phyloP scores from a whole-genome alignment of 1,139 yeast species.

The Pichia sp. region DNA sequence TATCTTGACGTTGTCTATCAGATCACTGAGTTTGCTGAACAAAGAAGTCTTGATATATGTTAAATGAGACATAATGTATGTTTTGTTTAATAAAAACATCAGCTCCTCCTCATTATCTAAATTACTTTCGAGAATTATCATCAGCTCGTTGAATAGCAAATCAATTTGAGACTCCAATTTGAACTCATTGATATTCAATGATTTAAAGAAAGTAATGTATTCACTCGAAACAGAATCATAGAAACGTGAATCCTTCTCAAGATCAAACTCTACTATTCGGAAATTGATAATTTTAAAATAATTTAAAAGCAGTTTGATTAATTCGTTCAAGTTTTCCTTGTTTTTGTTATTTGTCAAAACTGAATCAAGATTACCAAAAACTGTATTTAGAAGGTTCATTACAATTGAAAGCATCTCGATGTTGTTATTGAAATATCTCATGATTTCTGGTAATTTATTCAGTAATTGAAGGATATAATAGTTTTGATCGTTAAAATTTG shows the following conservation, averaged over 20 bases:
- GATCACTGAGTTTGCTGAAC: not conserved
- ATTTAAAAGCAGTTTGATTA: slow-evolving; percentile 3
- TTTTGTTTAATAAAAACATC: slow-evolving; percentile 7
- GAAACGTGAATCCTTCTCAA: slow-evolving; percentile 1
- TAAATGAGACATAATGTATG: slow-evolving; percentile 4
- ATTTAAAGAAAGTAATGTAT: slow-evolving; percentile 9
- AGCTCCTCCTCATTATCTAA: not conserved
- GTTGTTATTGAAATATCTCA: slow-evolving; percentile 10
- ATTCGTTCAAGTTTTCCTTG: not conserved
- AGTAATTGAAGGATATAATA: slow-evolving; percentile 9
- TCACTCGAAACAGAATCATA: not conserved
- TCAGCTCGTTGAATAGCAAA: slow-evolving; percentile 14
- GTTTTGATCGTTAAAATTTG: slow-evolving; percentile 1
- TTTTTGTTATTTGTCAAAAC: not conserved
- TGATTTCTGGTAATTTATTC: slow-evolving; percentile 4
- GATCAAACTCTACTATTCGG: slow-evolving; percentile 1
- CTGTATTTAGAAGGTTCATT: not conserved
- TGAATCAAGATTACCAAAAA: not conserved
- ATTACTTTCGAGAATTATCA: slow-evolving; percentile 3
- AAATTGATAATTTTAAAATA: slow-evolving; percentile 10
- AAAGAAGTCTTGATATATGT: not conserved
- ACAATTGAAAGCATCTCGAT: slow-evolving; percentile 10
- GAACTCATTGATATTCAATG: slow-evolving; percentile 13
- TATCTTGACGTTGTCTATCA: not conserved
- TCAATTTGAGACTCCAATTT: slow-evolving; percentile 16